phyloP scores from a whole-genome alignment of 2,329 filamentous ascomycete genomes.

The Calonectria hawksworthii region DNA sequence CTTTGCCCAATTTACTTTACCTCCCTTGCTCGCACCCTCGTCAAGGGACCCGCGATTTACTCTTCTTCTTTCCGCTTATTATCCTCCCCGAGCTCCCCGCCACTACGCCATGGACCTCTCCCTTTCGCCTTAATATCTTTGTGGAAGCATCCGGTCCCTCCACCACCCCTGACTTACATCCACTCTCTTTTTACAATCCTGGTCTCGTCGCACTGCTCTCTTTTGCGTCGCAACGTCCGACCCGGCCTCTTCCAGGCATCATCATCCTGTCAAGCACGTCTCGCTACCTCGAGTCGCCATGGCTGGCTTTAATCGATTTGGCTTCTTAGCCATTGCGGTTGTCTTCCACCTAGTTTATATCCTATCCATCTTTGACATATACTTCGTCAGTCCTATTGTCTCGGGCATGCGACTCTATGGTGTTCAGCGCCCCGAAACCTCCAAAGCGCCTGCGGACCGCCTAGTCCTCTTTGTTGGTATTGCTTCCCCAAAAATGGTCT shows the following conservation, averaged over 20 bases:
- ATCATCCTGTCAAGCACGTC: not conserved
- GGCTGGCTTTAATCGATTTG: constrained; percentile 75
- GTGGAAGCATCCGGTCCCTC: constrained; percentile 10
- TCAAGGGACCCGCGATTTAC: not conserved
- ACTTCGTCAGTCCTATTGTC: constrained; percentile 98
- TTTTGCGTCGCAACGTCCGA: constrained; percentile 10
- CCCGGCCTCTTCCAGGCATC: constrained; percentile 16
- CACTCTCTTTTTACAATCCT: constrained; percentile 18
- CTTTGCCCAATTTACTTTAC: not conserved
- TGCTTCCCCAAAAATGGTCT: constrained; percentile 16
- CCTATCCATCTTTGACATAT: constrained; percentile 97
- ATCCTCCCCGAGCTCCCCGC: not conserved
- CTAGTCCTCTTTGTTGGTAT: constrained; percentile 93
- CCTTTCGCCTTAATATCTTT: constrained; percentile 14
- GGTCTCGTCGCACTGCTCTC: not conserved
- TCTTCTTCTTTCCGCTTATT: not conserved
- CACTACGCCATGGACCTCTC: constrained; percentile 28
- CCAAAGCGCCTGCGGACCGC: constrained; percentile 85
- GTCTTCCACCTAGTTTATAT: constrained; percentile 95
- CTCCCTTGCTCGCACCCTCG: not conserved
- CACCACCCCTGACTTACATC: constrained; percentile 41
- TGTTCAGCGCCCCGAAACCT: constrained; percentile 71
- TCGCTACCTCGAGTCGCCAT: constrained; percentile 53
- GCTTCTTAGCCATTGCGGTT: constrained; percentile 89
- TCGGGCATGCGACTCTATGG: constrained; percentile 90